Conservation (phyloP, 352 stramenopile species). For the Globisporangium cylindrosporum region DNA sequence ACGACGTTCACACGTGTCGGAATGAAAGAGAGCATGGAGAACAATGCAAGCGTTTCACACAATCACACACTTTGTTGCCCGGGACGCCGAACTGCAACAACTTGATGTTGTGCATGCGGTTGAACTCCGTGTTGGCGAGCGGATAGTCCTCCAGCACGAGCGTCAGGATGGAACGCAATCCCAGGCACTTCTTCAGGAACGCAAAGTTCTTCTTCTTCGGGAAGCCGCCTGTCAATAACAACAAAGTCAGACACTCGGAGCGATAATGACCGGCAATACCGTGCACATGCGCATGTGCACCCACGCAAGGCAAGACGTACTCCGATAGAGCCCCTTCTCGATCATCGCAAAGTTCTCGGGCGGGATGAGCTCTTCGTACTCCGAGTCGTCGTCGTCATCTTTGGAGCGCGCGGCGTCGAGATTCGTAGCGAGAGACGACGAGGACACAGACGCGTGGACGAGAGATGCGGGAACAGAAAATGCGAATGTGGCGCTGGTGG, state of each 20-base stretch:
- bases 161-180: conserved; percentile 80
- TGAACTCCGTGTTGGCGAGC: conserved; percentile 77
- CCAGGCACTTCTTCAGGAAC: conserved; percentile 75
- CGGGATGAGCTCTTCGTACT: conserved; percentile 84
- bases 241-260: not conserved
- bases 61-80: conserved; percentile 63
- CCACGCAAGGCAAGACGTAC: conserved; percentile 24
- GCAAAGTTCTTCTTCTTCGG: conserved; percentile 89
- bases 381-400: conserved; percentile 61
- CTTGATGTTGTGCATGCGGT: conserved; percentile 73
- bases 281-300: not conserved
- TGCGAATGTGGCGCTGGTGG: not conserved
- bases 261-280: not conserved
- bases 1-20: not conserved
- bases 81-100: conserved; percentile 83
- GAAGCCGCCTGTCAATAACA: conserved; percentile 50
- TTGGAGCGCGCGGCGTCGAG: conserved; percentile 19
- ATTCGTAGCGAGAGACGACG: not conserved
- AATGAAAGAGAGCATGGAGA: not conserved
- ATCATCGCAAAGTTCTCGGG: conserved; percentile 90
- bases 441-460: not conserved
- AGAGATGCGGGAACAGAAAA: not conserved
- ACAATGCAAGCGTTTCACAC: not conserved
- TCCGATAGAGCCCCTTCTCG: conserved; percentile 82
- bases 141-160: conserved; percentile 88